Conservation (phyloP, 2,329 filamentous ascomycete genomes). For the Stagonosporopsis rhizophila region DNA sequence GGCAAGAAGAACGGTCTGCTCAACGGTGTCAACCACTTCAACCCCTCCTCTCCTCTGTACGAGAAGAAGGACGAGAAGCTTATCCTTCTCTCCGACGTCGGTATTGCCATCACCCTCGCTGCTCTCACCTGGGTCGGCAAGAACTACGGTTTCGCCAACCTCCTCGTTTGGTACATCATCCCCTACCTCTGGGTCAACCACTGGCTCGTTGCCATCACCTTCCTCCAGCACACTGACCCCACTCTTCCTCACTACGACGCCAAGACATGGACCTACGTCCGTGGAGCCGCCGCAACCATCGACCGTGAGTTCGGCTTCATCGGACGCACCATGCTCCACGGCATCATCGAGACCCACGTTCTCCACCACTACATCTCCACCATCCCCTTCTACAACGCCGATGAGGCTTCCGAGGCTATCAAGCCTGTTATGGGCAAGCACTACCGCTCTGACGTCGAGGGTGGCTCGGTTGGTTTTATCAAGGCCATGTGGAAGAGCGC, state of each 20-base stretch:
- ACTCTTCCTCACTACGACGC: constrained; percentile 90
- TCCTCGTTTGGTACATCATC: constrained; percentile 92
- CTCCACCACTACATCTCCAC: constrained; percentile 96
- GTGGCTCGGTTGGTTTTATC: constrained; percentile 81
- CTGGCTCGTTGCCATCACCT: constrained; percentile 98
- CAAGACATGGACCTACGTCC: constrained; percentile 88
- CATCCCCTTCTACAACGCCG: constrained; percentile 96
- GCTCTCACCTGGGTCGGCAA: constrained; percentile 73
- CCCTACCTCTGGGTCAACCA: constrained; percentile 99
- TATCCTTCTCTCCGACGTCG: constrained; percentile 86
- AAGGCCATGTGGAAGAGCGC: constrained; percentile 80
- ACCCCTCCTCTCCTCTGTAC: constrained; percentile 85
- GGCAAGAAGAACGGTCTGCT: constrained; percentile 87
- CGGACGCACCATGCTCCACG: constrained; percentile 87
- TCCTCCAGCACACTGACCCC: constrained; percentile 95
- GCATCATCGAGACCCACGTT: constrained; percentile 97
- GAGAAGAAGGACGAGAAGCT: constrained; percentile 89
- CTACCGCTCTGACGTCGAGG: constrained; percentile 84
- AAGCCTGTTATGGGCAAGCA: constrained; percentile 93
- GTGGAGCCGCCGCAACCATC: constrained; percentile 92
- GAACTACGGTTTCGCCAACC: constrained; percentile 82
- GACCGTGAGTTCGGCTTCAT: constrained; percentile 98
- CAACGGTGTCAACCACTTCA: constrained; percentile 92
- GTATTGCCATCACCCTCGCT: constrained; percentile 66
- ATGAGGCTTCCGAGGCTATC: constrained; percentile 93